A percentile compares a stretch with the other conserved stretches of the same genome.
phyloP scores from a whole-genome alignment of 305 asterid species.

The Ajuga reptans region DNA sequence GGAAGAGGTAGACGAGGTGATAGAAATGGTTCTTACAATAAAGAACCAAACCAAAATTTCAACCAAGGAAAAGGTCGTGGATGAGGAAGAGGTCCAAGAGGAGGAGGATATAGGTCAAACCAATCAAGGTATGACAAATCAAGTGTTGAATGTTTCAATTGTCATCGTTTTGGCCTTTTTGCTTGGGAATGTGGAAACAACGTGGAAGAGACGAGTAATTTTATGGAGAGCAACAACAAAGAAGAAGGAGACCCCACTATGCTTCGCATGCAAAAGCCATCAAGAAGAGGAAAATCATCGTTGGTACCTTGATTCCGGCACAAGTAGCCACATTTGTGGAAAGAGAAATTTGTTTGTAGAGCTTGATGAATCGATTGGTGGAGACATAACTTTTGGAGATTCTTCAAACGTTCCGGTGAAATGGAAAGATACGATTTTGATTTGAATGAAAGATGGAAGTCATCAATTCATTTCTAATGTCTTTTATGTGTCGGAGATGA shows the following conservation, averaged over 20 bases:
- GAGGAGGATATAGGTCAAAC: neutral
- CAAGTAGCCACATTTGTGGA: neutral
- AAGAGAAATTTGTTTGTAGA: neutral
- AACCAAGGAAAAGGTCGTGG: neutral
- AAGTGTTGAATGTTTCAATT: neutral
- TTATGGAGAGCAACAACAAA: neutral
- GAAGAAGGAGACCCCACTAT: neutral
- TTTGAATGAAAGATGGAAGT: neutral
- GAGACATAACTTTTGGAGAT: neutral
- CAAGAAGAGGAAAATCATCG: neutral
- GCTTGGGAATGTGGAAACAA: neutral
- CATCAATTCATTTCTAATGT: neutral
- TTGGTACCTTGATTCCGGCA: neutral
- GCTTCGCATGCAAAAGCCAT: neutral
- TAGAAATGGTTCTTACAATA: neutral
- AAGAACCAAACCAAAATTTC: no score
- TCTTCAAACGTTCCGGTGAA: neutral
- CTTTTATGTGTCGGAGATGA: neutral
- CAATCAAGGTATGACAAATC: neutral
- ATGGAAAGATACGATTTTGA: neutral
- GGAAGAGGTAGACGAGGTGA: neutral
- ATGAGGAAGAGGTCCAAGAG: neutral
- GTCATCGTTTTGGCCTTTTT: neutral
- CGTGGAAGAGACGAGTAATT: neutral
- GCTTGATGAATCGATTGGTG: neutral